Evolutionary conservation across 2,329 filamentous ascomycete species (phyloP).

Genomic region (Colletotrichum musae): DNA sequence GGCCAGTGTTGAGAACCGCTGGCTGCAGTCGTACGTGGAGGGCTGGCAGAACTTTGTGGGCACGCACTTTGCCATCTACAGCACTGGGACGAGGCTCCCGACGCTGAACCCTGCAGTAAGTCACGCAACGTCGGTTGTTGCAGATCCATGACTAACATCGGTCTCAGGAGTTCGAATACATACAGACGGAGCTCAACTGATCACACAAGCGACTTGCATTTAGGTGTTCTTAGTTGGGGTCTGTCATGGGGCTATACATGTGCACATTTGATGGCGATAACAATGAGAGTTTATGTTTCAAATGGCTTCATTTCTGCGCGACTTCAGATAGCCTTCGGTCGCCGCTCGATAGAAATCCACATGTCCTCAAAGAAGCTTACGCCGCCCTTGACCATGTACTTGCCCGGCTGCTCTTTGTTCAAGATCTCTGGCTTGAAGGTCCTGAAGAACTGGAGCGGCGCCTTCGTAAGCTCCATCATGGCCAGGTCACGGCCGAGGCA

Average conservation of each 20-base stretch:
- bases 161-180: slow-evolving; percentile 37
- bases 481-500: slow-evolving; percentile 66
- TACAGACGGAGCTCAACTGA: slow-evolving; percentile 34
- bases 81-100: slow-evolving; percentile 32
- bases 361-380: slow-evolving; percentile 59
- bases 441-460: slow-evolving; percentile 57
- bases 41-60: slow-evolving; percentile 43
- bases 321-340: slow-evolving; percentile 31
- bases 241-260: no score
- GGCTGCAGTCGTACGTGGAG: slow-evolving; percentile 35
- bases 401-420: slow-evolving; percentile 48
- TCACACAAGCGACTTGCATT: neutral
- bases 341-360: slow-evolving; percentile 51
- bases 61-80: slow-evolving; percentile 40
- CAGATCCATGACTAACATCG: neutral
- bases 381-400: slow-evolving; percentile 58
- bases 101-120: slow-evolving; percentile 34
- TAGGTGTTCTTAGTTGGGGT: no score
- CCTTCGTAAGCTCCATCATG: slow-evolving; percentile 67
- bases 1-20: slow-evolving; percentile 33
- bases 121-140: neutral
- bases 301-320: no score
- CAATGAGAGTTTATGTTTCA: no score
- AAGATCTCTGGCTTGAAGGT: slow-evolving; percentile 52
- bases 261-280: no score